Percentiles rank a stretch among this genome's conserved stretches.
Evolutionary conservation across 2,329 filamentous ascomycete species (phyloP).

Genomic region (Pseudomassariella vexata): DNA sequence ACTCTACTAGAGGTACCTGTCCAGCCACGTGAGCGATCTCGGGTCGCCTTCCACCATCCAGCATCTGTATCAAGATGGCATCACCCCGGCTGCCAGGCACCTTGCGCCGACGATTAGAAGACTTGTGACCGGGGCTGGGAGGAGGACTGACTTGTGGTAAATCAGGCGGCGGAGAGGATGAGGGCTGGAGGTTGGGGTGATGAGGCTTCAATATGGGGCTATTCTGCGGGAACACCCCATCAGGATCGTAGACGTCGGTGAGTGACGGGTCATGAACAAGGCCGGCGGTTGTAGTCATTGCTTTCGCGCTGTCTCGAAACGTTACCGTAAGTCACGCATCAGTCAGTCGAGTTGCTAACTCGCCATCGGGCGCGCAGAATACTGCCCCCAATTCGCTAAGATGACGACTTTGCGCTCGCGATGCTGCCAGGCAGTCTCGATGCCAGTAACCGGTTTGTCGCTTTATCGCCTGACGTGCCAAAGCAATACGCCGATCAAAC

Average conservation of each 20-base stretch:
- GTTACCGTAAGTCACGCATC: conserved; percentile 26
- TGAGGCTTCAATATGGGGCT: conserved; percentile 32
- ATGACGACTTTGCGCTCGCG: neutral
- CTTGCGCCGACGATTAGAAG: conserved; percentile 49
- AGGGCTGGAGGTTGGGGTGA: conserved; percentile 40
- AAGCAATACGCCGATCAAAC: no score
- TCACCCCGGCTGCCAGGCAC: conserved; percentile 53
- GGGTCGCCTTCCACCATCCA: conserved; percentile 58
- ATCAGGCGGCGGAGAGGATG: conserved; percentile 43
- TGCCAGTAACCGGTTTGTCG: no score
- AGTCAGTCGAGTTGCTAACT: conserved; percentile 12
- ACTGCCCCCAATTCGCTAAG: neutral
- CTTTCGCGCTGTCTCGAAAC: conserved; percentile 18
- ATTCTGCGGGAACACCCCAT: conserved; percentile 38
- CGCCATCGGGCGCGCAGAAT: conserved; percentile 6
- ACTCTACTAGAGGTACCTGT: conserved; percentile 43
- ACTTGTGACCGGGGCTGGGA: conserved; percentile 33
- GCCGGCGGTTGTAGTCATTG: conserved; percentile 26
- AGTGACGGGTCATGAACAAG: conserved; percentile 24
- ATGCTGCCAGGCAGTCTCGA: neutral
- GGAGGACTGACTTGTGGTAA: conserved; percentile 37
- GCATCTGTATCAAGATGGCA: conserved; percentile 59
- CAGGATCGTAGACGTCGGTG: conserved; percentile 38
- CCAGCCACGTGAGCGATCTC: conserved; percentile 58
- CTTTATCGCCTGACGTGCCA: no score